Evolutionary conservation across 495 filamentous ascomycete species (phyloP), one percentile per base, ranked within the genome.

Genomic region (Neurospora sp.): DNA sequence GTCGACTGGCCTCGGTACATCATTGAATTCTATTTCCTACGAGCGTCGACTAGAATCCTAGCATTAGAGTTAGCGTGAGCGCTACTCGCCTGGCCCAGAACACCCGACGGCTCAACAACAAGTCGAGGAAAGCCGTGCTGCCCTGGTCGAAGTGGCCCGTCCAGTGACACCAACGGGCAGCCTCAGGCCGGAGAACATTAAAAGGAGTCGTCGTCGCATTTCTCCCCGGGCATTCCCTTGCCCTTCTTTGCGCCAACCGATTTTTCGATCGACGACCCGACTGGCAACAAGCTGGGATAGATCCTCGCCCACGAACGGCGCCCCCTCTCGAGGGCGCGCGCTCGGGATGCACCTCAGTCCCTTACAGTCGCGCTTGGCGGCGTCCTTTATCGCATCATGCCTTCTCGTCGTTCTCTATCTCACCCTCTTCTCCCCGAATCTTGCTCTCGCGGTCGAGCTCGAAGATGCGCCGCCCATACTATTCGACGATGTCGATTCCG

Each of bases 341-440:
- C 70, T 40, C 75, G 77, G 72, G 70, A 92, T 92, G 90, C 89
- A 88, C 77, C 84, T 88, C 75, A 88, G 87, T 78, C 88, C 86
- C 74, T 82, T 92, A 74, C 91, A 91, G 85, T 91, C 88, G 81
- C 89, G 89, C 75, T 82, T 94, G 75, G 88, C 86, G 79, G 90
- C 91, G 78, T 90, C 88, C 40, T 75, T 90, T 73, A 80, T 86
- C 78, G 87, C 88, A 48, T 86, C 87, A 40, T 78, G 87, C 61
- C 76, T 90, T 41, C 74, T 91, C 39, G 72, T 89, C 42, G 69
- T 88, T 42, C 75, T 92, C 70, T 89, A 88, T 76, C 77, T 90
- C 72, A 78, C 83, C 41, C 77, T 92, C 35, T 85, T 86, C 71
- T 83, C 84, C 40, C 83, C 84, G 40, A 84, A 85, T 73, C 84